A percentile compares a stretch with the other conserved stretches of the same genome.
Conservation (phyloP, 805 yeast genomes). For the Suhomyces faveliae region DNA sequence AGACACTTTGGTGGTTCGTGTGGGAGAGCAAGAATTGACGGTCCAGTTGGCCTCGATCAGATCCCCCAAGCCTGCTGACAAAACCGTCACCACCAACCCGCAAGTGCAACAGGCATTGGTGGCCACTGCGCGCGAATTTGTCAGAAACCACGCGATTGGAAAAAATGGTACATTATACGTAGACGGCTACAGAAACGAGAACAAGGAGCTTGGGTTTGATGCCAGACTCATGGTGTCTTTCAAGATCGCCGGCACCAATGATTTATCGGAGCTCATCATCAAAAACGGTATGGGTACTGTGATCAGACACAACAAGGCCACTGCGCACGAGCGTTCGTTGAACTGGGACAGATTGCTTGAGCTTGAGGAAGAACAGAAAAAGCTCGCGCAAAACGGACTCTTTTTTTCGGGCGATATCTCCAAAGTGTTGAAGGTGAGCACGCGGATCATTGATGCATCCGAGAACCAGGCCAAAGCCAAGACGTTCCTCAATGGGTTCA, state of each 20-base stretch:
- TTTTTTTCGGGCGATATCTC: slow-evolving; percentile 46
- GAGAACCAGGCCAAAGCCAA: slow-evolving; percentile 71
- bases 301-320: slow-evolving; percentile 72
- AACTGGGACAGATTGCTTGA: slow-evolving; percentile 78
- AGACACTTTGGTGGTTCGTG: slow-evolving; percentile 61
- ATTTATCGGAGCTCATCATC: slow-evolving; percentile 61
- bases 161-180: slow-evolving; percentile 57
- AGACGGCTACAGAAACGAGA: slow-evolving; percentile 62
- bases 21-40: slow-evolving; percentile 50
- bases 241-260: slow-evolving; percentile 49
- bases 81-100: slow-evolving; percentile 38
- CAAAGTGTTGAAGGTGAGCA: slow-evolving; percentile 53
- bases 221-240: slow-evolving; percentile 66
- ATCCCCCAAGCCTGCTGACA: slow-evolving; percentile 67
- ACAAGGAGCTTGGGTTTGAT: slow-evolving; percentile 55
- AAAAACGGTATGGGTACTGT: slow-evolving; percentile 74
- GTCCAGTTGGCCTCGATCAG: slow-evolving; percentile 77
- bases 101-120: slow-evolving; percentile 50
- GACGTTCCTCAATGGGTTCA: slow-evolving; percentile 68
- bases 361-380: slow-evolving; percentile 59
- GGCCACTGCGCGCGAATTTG: slow-evolving; percentile 70
- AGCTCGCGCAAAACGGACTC: slow-evolving; percentile 57
- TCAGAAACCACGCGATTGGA: slow-evolving; percentile 67
- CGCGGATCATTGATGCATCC: slow-evolving; percentile 74
- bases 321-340: slow-evolving; percentile 61